Evolutionary conservation across 1,284 basidiomycete genomes (phyloP).

Genomic region (Sparassis latifolia): DNA sequence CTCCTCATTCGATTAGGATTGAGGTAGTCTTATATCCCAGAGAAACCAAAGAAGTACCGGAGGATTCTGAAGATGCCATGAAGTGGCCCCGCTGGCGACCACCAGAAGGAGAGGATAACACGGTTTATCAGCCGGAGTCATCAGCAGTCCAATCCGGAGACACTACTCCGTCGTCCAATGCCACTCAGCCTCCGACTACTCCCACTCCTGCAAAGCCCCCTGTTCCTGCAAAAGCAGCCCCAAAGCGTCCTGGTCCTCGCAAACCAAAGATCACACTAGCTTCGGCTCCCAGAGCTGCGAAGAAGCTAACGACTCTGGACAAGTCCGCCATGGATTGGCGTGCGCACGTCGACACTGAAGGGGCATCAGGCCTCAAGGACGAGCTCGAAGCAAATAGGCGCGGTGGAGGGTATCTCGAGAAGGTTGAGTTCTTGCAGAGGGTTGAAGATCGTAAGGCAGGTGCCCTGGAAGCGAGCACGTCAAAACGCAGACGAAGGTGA

Average conservation of each 20-base stretch:
- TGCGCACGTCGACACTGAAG: constrained; percentile 45
- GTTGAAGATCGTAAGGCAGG: constrained; percentile 68
- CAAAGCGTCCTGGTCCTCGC: constrained; percentile 53
- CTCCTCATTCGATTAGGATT: neutral
- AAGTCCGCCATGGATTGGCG: constrained; percentile 83
- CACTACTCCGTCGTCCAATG: neutral
- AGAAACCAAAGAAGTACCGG: constrained; percentile 64
- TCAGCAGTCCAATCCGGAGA: neutral
- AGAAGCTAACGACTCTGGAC: constrained; percentile 74
- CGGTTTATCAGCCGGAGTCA: constrained; percentile 2
- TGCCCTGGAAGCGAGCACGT: constrained; percentile 48
- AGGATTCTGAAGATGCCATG: constrained; percentile 65
- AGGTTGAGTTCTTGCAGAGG: constrained; percentile 71
- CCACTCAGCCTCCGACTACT: constrained; percentile 1
- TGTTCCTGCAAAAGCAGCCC: constrained; percentile 13
- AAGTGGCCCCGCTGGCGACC: constrained; percentile 59
- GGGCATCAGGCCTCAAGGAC: constrained; percentile 43
- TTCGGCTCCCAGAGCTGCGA: constrained; percentile 50
- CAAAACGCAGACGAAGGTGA: constrained; percentile 28
- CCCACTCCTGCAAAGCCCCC: constrained; percentile 13
- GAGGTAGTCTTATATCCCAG: constrained; percentile 30
- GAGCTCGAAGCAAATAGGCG: constrained; percentile 68
- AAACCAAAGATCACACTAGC: constrained; percentile 53
- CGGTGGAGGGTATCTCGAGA: constrained; percentile 74
- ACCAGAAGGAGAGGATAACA: constrained; percentile 10